These are phyloP conservation scores for Trifolium subterraneum DNA, from an alignment of 306 rosid species.

Conservation along the genomic window DNA sequence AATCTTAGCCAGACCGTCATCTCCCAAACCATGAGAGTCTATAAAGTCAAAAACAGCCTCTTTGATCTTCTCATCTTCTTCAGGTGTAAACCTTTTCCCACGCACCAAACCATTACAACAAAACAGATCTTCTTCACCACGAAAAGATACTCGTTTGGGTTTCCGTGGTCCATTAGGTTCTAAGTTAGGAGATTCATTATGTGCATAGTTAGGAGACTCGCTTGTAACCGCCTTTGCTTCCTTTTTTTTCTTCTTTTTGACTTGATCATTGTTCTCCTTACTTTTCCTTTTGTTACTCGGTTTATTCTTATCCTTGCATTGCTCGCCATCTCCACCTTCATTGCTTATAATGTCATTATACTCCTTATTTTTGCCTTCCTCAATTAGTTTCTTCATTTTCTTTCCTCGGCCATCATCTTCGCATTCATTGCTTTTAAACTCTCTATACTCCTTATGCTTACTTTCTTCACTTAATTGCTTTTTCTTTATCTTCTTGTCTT, in stretches of 20 bases:
- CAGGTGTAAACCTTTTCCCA: conserved; percentile 48
- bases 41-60: conserved; percentile 60
- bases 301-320: not conserved
- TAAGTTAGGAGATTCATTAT: not conserved
- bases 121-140: conserved; percentile 58
- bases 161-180: conserved; percentile 23
- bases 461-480: not conserved
- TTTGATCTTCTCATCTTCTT: conserved; percentile 69
- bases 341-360: not conserved
- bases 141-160: conserved; percentile 61
- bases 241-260: conserved; percentile 25
- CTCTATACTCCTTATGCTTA: not conserved
- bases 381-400: not conserved
- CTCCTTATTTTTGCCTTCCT: not conserved
- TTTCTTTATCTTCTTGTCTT: not conserved
- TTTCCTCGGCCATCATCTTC: not conserved
- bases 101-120: conserved; percentile 29
- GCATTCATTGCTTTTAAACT: not conserved
- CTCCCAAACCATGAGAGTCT: conserved; percentile 59
- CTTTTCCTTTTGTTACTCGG: not conserved
- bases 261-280: conserved; percentile 26
- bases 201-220: conserved; percentile 1
- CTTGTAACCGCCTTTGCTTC: not conserved
- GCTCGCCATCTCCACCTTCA: not conserved
- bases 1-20: conserved; percentile 62